These are phyloP conservation scores for Podaxis rugospora DNA, from an alignment of 768 basidiomycete species.

Conservation along the genomic window DNA sequence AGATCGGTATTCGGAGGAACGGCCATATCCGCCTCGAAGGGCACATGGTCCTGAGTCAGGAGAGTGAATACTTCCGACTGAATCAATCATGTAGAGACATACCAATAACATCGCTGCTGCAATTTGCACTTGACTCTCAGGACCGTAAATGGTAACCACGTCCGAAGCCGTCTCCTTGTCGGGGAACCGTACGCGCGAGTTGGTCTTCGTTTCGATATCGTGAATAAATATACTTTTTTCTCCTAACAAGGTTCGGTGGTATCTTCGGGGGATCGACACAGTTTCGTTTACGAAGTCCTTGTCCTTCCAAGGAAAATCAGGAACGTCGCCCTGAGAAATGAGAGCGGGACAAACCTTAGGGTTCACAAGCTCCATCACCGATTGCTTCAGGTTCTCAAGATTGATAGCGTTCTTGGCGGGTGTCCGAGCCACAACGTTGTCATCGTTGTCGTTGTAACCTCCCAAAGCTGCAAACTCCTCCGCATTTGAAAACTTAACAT, in stretches of 20 bases:
- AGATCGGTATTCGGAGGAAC: slow-evolving; percentile 84
- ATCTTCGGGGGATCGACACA: slow-evolving; percentile 88
- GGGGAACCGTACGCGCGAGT: slow-evolving; percentile 88
- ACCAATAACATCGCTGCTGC: slow-evolving; percentile 95
- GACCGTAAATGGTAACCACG: slow-evolving; percentile 93
- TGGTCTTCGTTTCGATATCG: slow-evolving; percentile 96
- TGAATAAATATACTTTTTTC: slow-evolving; percentile 97
- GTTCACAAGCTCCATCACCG: slow-evolving; percentile 96
- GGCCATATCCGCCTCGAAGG: slow-evolving; percentile 92
- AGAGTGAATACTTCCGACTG: neutral
- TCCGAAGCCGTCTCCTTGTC: slow-evolving; percentile 95
- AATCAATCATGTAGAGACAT: slow-evolving; percentile 21
- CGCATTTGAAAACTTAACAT: slow-evolving; percentile 98
- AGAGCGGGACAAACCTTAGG: slow-evolving; percentile 64
- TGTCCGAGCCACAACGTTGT: slow-evolving; percentile 97
- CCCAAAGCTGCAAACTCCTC: slow-evolving; percentile 95
- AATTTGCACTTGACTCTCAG: slow-evolving; percentile 95
- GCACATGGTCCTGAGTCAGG: slow-evolving; percentile 77
- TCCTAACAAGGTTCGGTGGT: slow-evolving; percentile 91
- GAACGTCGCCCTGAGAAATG: neutral
- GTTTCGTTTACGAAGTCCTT: slow-evolving; percentile 96
- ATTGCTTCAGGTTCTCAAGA: slow-evolving; percentile 90
- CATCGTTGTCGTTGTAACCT: slow-evolving; percentile 95
- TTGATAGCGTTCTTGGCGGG: slow-evolving; percentile 97
- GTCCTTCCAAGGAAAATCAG: slow-evolving; percentile 50